Percentiles rank a stretch among this genome's conserved stretches.
Evolutionary conservation across 768 basidiomycete genomes (phyloP).

Genomic region (Krasilnikovozyma curviuscula): DNA sequence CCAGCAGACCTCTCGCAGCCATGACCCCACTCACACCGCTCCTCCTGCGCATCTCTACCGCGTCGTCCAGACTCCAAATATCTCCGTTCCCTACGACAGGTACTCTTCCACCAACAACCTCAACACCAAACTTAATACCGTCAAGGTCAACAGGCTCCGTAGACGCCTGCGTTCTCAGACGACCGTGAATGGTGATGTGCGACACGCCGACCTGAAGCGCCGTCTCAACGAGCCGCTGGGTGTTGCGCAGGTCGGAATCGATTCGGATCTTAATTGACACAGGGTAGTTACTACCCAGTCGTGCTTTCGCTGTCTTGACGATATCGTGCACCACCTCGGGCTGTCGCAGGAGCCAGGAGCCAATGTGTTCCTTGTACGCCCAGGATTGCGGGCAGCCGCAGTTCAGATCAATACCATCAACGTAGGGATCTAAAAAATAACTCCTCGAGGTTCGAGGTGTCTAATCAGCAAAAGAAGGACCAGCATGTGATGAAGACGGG

Average conservation of each 20-base stretch:
- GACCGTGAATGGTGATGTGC: conserved; percentile 32
- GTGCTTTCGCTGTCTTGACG: conserved; percentile 28
- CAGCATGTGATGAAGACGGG: neutral
- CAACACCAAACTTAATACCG: conserved; percentile 30
- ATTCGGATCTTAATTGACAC: conserved; percentile 34
- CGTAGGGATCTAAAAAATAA: conserved; percentile 18
- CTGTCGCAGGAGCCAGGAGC: conserved; percentile 31
- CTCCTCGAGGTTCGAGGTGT: neutral
- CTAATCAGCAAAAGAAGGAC: neutral
- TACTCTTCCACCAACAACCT: conserved; percentile 28
- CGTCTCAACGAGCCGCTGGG: neutral
- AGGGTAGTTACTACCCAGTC: conserved; percentile 30
- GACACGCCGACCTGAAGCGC: conserved; percentile 29
- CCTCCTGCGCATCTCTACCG: conserved; percentile 22
- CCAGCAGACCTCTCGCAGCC: conserved; percentile 33
- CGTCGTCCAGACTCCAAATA: conserved; percentile 29
- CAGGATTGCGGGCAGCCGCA: conserved; percentile 33
- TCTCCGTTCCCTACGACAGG: conserved; percentile 34
- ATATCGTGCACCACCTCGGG: conserved; percentile 32
- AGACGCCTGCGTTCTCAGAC: conserved; percentile 31
- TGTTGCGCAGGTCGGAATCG: conserved; percentile 27
- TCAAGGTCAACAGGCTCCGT: conserved; percentile 29
- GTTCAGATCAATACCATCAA: conserved; percentile 34
- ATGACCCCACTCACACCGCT: conserved; percentile 32
- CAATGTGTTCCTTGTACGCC: conserved; percentile 32